Conservation (phyloP, 495 filamentous ascomycete genomes). For the Xylaria cubensis region DNA sequence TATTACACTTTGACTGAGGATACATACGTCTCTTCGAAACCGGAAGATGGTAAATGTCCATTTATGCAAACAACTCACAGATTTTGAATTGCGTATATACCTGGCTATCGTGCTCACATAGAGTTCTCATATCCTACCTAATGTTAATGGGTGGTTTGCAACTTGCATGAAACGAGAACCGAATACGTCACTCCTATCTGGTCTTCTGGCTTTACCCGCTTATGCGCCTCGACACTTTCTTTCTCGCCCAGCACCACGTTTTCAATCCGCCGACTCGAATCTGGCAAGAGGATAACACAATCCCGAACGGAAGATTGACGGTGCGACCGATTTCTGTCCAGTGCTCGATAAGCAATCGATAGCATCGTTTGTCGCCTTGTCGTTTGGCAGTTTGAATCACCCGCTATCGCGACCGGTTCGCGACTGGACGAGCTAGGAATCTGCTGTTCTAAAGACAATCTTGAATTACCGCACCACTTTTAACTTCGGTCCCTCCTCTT, state of each 20-base stretch:
- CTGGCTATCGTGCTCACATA: not conserved
- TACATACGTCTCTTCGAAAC: not conserved
- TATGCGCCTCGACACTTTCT: constrained; percentile 1
- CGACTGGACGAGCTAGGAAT: not conserved
- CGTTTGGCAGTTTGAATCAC: not conserved
- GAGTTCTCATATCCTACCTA: too few relatives aligned
- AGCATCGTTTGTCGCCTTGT: not conserved
- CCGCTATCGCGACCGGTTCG: not conserved
- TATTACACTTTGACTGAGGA: not conserved
- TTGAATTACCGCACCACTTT: not conserved
- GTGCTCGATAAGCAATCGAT: not conserved
- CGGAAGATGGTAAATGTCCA: not conserved
- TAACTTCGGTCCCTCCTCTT: not conserved
- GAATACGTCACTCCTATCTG: constrained; percentile 15
- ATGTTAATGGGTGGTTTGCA: not conserved
- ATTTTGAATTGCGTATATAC: not conserved
- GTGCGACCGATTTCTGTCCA: not conserved
- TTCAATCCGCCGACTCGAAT: not conserved
- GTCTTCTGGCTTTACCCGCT: not conserved
- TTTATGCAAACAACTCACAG: not conserved
- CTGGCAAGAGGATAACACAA: not conserved
- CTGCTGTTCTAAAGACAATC: not conserved
- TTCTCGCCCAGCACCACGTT: not conserved
- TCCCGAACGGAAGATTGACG: not conserved
- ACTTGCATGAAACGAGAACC: not conserved